Evolutionary conservation across 371 early-diverging fungal species (phyloP), one percentile per base, ranked within the genome.

Genomic region (Lichtheimia ornata): DNA sequence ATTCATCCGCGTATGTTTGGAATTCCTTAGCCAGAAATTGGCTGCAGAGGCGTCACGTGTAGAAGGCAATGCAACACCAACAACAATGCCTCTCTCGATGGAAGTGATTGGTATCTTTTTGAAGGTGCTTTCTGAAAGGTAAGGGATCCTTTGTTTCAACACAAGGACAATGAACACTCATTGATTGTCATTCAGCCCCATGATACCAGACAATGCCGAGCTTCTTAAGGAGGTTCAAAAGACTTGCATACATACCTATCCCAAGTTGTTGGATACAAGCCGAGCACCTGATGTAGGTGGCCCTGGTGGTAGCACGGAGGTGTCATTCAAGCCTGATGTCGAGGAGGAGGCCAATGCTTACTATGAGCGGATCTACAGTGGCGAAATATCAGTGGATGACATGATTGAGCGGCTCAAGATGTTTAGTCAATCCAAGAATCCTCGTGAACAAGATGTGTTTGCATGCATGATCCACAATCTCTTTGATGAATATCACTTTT

Each of bases 401-500:
- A 83, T 93, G 65, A 84, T 94, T 17, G 89, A 90, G 14, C 66
- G 86, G 15, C 77, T 95, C 22, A 81, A 82, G 61, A 71, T 75
- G 45, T 91, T 91, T 65, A 90, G 88, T 61, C 82, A 77, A n/a
- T 91, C 94, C 5, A 66, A 77, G 25, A 83, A 84, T 59, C 71
- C 78, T n/a, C 80, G 89, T 17, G 93, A 94, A 47, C 88, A 87
- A 71, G 89, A 93, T 44, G 75, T 91, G 9, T 94, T 84, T 73
- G 86, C 84, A 14, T 92, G 91, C 71, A 93, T 94, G 89, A 86
- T 93, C 30, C 89, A 91, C 70, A 90, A 89, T 54, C 73, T 94
- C n/a, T 90, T 98, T 71, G 98, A 97, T 63, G 98, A 98, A 72
- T 96, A 92, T 73, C 87, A 90, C 47, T 97, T 93, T 65, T 96